Evolutionary conservation across 345 rosid genomes (phyloP), one percentile per base, ranked within the genome.

Genomic region (Linum usitatissimum): DNA sequence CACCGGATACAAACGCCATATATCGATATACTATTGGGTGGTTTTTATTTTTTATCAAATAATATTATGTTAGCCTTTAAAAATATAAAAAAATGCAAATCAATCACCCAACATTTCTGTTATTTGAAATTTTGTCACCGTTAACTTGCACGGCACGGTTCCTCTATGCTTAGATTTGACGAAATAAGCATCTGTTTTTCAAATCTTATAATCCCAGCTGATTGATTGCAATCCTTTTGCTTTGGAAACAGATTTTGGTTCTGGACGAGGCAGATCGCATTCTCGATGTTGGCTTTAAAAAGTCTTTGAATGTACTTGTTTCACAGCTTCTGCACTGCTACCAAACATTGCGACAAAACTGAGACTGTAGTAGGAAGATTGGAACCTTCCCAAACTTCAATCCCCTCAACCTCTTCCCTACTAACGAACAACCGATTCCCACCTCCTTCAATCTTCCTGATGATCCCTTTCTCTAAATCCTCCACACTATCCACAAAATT

Each of bases 201-300:
- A 40, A n/a, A 53, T 51, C 51, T 34, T 54, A 42, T 65, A 18
- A n/a, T 62, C 6, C 21, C 62, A 17, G 62, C 73, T 84, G 74
- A 86, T 69, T 55, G 64, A 75, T 53, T 66, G 57, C 20, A 66
- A 65, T 61, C 68, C 78, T 53, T 64, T 77, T 72, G 76, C 75
- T 67, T n/a, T 59, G 72, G 70, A 45, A 80, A 79, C 84, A 92
- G 98, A 80, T 84, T 75, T 73, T 92, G 88, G 84, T 93, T 63
- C 91, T 93, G 62, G 97, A 93, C 66, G 99, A 93, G 84, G 99
- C 99, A 64, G 99, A 93, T 75, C 96, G 94, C 18, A 86, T 93
- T 54, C 99, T 93, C 70, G 99, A 93, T 63, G 77, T 83, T 70
- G 91, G 91, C 12, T 93, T 93, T 68, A 87, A 86, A 79, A 87